Conservation (phyloP, 1,284 basidiomycete species). For the Moniliella sp. region DNA sequence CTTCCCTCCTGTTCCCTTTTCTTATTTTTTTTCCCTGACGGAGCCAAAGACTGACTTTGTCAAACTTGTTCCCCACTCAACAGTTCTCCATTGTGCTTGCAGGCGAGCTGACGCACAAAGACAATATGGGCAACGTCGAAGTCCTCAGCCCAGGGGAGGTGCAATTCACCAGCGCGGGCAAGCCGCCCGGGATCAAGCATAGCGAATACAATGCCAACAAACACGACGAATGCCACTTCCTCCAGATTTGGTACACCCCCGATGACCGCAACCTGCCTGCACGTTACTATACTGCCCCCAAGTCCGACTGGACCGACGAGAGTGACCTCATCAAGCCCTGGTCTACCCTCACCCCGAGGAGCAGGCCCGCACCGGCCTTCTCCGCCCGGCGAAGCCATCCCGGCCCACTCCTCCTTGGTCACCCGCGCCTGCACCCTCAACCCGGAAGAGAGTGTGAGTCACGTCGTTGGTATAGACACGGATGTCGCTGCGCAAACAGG, state of each 20-base stretch:
- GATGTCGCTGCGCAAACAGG: conserved; percentile 2
- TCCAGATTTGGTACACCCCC: conserved; percentile 21
- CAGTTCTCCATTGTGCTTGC: conserved; percentile 67
- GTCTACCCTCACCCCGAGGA: conserved; percentile 6
- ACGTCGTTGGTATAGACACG: conserved; percentile 10
- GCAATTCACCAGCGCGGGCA: conserved; percentile 73
- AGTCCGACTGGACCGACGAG: conserved; percentile 9
- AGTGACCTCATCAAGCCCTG: conserved; percentile 15
- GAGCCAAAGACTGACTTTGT: conserved; percentile 17
- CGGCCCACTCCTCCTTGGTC: conserved; percentile 9
- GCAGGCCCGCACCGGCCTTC: conserved; percentile 5
- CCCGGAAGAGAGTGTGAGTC: conserved; percentile 5
- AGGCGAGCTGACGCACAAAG: conserved; percentile 52
- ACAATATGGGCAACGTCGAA: conserved; percentile 73
- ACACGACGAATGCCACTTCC: conserved; percentile 34
- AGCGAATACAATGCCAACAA: conserved; percentile 49
- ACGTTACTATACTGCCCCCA: conserved; percentile 17
- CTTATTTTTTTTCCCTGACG: neutral
- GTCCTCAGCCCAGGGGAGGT: conserved; percentile 64
- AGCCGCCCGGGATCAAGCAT: conserved; percentile 56
- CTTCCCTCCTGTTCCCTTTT: neutral
- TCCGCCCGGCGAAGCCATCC: conserved; percentile 11
- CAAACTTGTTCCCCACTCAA: conserved; percentile 46
- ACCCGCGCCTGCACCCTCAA: conserved; percentile 9
- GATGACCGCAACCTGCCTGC: conserved; percentile 7